These are phyloP conservation scores for Coemansia sp. DNA, from an alignment of 192 early-diverging fungal genomes.

Conservation along the genomic window DNA sequence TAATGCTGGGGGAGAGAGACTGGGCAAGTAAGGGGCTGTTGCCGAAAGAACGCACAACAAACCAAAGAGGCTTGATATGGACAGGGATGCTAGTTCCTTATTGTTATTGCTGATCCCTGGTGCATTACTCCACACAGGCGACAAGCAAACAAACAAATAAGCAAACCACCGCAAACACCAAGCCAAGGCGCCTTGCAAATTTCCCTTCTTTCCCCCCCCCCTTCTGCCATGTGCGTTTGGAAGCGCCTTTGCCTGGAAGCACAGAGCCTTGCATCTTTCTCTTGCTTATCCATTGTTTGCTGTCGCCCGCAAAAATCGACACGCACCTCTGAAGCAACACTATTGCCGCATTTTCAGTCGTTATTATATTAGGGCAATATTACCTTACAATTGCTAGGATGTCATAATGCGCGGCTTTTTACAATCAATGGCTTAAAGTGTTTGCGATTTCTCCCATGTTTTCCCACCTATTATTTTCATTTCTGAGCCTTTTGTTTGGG, in stretches of 20 bases:
- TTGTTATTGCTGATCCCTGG: conserved; percentile 11
- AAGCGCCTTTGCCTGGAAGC: too few species aligned
- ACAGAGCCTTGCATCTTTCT: not conserved
- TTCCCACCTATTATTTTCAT: not conserved
- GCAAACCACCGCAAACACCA: not conserved
- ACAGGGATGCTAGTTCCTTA: not conserved
- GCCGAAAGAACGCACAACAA: not conserved
- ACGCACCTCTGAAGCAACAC: not conserved
- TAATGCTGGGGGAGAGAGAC: too few species aligned
- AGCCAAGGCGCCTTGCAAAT: not conserved
- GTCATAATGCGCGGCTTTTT: conserved; percentile 1
- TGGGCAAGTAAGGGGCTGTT: not conserved
- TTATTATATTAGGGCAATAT: conserved; percentile 8
- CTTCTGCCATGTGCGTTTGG: too few species aligned
- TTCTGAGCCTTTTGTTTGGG: conserved; percentile 3
- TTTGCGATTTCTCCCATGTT: not conserved
- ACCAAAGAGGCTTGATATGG: conserved; percentile 3
- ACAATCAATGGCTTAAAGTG: not conserved
- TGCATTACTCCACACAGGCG: conserved; percentile 8
- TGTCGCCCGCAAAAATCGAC: not conserved
- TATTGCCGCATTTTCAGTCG: not conserved
- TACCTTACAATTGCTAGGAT: conserved; percentile 2
- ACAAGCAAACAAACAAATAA: too few species aligned
- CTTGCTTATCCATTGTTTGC: not conserved
- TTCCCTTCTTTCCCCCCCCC: too few species aligned